These are phyloP conservation scores for Chaetomiaceae sp. DNA, from an alignment of 2,329 filamentous ascomycete genomes.

Conservation along the genomic window DNA sequence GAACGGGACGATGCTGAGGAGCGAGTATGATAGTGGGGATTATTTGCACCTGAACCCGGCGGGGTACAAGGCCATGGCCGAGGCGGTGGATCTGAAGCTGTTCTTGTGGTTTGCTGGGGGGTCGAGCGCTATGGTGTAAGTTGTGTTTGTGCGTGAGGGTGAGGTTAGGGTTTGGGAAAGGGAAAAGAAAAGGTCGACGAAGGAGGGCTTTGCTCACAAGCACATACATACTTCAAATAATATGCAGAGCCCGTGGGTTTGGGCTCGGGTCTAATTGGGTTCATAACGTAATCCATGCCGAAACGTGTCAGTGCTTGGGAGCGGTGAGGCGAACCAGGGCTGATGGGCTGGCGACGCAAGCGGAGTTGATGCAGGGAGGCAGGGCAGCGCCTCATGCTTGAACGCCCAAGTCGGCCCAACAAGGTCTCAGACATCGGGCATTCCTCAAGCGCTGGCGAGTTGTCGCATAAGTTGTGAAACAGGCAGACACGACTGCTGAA, in stretches of 20 bases:
- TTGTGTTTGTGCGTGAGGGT: neutral
- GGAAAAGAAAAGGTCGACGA: neutral
- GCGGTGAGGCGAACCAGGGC: constrained; percentile 1
- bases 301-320: neutral
- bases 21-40: constrained; percentile 52
- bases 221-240: neutral
- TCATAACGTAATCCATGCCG: neutral
- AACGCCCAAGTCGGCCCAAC: neutral
- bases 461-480: neutral
- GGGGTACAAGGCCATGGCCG: constrained; percentile 54
- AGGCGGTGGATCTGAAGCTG: constrained; percentile 48
- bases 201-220: no score
- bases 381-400: neutral
- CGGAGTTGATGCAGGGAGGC: neutral
- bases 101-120: constrained; percentile 38
- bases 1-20: constrained; percentile 41
- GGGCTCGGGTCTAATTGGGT: neutral
- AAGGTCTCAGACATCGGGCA: neutral
- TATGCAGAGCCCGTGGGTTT: neutral
- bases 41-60: constrained; percentile 54
- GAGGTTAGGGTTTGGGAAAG: neutral
- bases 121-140: constrained; percentile 22
- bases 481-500: neutral
- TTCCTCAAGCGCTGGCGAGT: neutral
- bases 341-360: neutral